Evolutionary conservation across 1,284 basidiomycete species (phyloP), one percentile per base, ranked within the genome.

Genomic region (Cryptococcus depauperatus): DNA sequence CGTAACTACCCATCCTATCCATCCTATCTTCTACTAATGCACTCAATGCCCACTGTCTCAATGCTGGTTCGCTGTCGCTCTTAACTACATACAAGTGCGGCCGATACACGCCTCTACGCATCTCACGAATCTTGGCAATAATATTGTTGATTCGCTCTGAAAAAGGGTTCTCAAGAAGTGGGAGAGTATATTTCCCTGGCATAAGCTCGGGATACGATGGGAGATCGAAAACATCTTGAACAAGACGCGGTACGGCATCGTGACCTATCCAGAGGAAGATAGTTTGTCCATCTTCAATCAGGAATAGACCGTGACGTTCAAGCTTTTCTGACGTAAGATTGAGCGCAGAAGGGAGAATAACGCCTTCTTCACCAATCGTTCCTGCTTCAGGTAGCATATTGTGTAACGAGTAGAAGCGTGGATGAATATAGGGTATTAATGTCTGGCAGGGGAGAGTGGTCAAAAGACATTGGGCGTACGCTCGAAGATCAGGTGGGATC

Each of bases 261-360:
- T 92, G 81, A 6, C 95, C 95, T 43, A 99, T 80, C 86, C 90
- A 98, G 37, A 98, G 76, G 81, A 98, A 97, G 60, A 98, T 86
- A 38, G 88, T 92, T 72, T 97, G 95, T 0, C 88, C 88, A 67
- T 98, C 92, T 69, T 98, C 95, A 57, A 99, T 93, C 52, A 99
- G 72, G 79, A 85, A 97, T 43, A 99, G 76, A 43, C 95, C 95
- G 62, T 98, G 92, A 44, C 92, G 77, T 71, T 97, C 92, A 43
- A 99, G 76, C 33, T 88, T 77, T 71, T 98, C 95, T 28, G 88
- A 91, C 0, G 90, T 91, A 47, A 92, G 78, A 41, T 93, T 93
- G 26, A 97, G 75, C n/a, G 86, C 79, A 9, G 64, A 64, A 9
- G 69, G 68, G 35, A 70, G 56, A 26, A 69, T 59, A 28, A 59